Base-by-base conservation (phyloP, 1,139 yeast genomes). In the Saccharomycopsis phalli region DNA sequence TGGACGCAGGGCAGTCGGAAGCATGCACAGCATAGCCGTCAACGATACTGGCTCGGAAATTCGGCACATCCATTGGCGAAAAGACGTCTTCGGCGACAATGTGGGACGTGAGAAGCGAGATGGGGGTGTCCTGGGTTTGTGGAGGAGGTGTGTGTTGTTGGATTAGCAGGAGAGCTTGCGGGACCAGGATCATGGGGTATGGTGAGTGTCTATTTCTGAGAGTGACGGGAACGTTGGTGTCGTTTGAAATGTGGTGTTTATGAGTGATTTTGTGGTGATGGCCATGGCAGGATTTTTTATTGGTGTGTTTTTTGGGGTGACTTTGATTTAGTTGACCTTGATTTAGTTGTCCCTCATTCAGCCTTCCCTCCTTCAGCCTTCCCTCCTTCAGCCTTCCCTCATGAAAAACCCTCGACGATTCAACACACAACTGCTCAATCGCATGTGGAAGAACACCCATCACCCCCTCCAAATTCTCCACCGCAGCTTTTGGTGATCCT, bases 1-100 rank as follows among this genome's bases (percentile, higher is more conserved):
- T 64, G 0, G 51, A 48, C 1, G 69, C 71, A 0, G 71, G 67
- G 6, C 71, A 66, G 46, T 66, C 69, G 1, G 57, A 37, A 41
- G 62, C 60, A 2, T 56, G 46, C 1, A 69, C 69, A 1, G 76
- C 75, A 47, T 70, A 70, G 1, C 76, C 75, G 49, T 70, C 76
- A 3, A 70, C 75, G 28, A 70, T 68, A 43, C 71, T 65, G 1
- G 76, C 74, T 4, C 69, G 51, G 51, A 66, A 69, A 16, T 61
- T 56, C 0, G 76, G 76, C 10, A 69, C 71, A 40, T 60, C 53
- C 1, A 56, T 49, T 0, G 59, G 54, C 1, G 74, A 56, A 29
- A 35, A 38, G 4, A 69, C 47, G 42, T 67, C 69, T 44, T 65
- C 64, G 2, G 69, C 65, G 2, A 67, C 34, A 11, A 66, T 56